phyloP scores from a whole-genome alignment of 805 yeast species.

The Lipomyces sp. region DNA sequence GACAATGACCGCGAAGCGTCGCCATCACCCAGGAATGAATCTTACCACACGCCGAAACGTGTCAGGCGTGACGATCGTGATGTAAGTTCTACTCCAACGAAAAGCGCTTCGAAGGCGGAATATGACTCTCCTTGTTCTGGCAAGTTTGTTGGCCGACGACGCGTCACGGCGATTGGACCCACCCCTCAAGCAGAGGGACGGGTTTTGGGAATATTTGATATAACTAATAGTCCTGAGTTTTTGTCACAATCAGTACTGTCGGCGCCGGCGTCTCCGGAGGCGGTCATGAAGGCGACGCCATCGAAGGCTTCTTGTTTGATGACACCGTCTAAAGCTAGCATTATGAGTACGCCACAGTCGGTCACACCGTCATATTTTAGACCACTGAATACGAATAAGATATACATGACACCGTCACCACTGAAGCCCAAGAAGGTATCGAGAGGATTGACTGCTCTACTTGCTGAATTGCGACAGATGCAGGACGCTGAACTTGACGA shows the following conservation, averaged over 20 bases:
- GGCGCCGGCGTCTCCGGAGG: slow-evolving; percentile 11
- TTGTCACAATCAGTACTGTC: background rate
- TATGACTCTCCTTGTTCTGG: slow-evolving; percentile 25
- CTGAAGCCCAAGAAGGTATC: slow-evolving; percentile 21
- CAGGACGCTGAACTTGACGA: slow-evolving; percentile 31
- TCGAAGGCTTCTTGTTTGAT: background rate
- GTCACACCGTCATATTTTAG: slow-evolving; percentile 30
- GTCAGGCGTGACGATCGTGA: background rate
- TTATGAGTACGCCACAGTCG: slow-evolving; percentile 15
- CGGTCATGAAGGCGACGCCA: background rate
- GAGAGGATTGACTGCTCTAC: slow-evolving; percentile 30
- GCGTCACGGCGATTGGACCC: slow-evolving; percentile 34
- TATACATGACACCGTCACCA: slow-evolving; percentile 35
- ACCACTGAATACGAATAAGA: background rate
- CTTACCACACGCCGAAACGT: background rate
- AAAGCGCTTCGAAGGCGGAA: background rate
- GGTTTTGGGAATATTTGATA: slow-evolving; percentile 37
- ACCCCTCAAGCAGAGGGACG: slow-evolving; percentile 38
- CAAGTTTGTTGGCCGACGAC: slow-evolving; percentile 10
- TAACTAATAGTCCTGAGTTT: slow-evolving; percentile 11
- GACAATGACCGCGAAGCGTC: background rate
- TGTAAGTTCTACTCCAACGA: background rate
- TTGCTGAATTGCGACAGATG: slow-evolving; percentile 27
- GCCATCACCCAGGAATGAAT: background rate
- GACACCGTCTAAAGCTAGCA: slow-evolving; percentile 11